Evolutionary conservation across 2,329 filamentous ascomycete species (phyloP).

Genomic region (Aotearoamyces nothofagi): DNA sequence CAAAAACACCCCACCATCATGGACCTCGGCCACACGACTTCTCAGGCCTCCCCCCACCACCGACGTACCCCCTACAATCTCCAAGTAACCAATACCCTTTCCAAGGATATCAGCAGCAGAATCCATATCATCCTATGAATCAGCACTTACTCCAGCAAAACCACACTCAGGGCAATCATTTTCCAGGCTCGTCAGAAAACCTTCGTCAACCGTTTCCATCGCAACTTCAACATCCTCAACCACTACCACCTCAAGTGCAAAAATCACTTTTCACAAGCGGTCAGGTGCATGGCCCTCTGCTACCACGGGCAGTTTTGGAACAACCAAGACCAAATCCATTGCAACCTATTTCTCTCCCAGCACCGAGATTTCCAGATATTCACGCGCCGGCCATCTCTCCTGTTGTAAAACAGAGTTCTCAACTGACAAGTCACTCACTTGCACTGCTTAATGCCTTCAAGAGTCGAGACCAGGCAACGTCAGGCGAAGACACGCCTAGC

Average conservation of each 20-base stretch:
- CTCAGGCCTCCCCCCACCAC: slow-evolving; percentile 29
- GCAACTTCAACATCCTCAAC: slow-evolving; percentile 20
- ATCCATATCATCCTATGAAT: background rate
- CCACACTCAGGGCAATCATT: slow-evolving; percentile 5
- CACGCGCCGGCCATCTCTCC: slow-evolving; percentile 15
- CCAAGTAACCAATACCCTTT: slow-evolving; percentile 12
- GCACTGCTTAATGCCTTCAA: slow-evolving; percentile 30
- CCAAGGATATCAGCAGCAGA: slow-evolving; percentile 4
- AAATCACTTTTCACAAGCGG: slow-evolving; percentile 31
- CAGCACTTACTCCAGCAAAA: slow-evolving; percentile 3
- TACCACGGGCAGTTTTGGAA: slow-evolving; percentile 17
- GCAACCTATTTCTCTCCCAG: too few species aligned
- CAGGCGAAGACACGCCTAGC: slow-evolving; percentile 4
- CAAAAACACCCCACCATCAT: slow-evolving; percentile 42
- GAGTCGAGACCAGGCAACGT: slow-evolving; percentile 10
- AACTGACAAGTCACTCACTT: slow-evolving; percentile 26
- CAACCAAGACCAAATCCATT: too few species aligned
- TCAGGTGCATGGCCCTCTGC: slow-evolving; percentile 16
- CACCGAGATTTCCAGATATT: slow-evolving; percentile 3
- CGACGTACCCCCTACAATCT: slow-evolving; percentile 28
- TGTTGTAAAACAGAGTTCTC: slow-evolving; percentile 7
- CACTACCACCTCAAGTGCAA: slow-evolving; percentile 36
- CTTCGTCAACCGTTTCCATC: slow-evolving; percentile 12
- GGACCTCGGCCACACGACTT: slow-evolving; percentile 33
- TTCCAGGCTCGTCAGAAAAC: too few species aligned